phyloP scores from a whole-genome alignment of 1,284 basidiomycete genomes.

The Chiua sp. region DNA sequence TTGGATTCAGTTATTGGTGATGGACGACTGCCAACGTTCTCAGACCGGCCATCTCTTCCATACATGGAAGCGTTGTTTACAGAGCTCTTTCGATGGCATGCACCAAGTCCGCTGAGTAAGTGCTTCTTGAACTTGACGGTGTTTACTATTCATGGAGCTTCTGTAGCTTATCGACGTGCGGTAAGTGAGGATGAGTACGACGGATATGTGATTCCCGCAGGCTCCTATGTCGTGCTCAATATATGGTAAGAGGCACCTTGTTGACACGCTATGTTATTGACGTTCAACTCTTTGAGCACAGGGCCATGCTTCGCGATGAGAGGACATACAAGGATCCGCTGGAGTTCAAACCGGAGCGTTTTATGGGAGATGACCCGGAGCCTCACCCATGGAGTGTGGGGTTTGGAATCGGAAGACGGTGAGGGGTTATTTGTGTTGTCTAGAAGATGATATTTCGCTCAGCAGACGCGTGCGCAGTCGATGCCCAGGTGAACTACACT shows the following conservation, averaged over 20 bases:
- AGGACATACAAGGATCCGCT: constrained; percentile 11
- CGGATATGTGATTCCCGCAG: constrained; percentile 24
- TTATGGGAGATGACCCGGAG: constrained; percentile 40
- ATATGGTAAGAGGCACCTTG: too few relatives aligned
- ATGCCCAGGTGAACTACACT: constrained; percentile 22
- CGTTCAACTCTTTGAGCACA: background rate
- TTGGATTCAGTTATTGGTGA: constrained; percentile 60
- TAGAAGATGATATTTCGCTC: too few relatives aligned
- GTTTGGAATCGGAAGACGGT: constrained; percentile 64
- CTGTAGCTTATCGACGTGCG: too few relatives aligned
- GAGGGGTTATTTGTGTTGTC: constrained; percentile 16
- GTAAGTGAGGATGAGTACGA: constrained; percentile 50
- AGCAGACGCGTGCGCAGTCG: constrained; percentile 7
- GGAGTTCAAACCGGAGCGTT: constrained; percentile 28
- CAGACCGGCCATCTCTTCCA: constrained; percentile 28
- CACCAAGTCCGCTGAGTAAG: constrained; percentile 54
- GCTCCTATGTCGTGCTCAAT: constrained; percentile 21
- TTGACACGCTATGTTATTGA: too few relatives aligned
- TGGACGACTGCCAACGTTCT: constrained; percentile 38
- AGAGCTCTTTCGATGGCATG: constrained; percentile 66
- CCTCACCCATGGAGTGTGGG: constrained; percentile 53
- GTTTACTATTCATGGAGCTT: too few relatives aligned
- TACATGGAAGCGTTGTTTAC: constrained; percentile 36
- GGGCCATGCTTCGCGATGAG: constrained; percentile 21
- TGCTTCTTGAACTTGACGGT: background rate